Base-by-base conservation (phyloP, 345 rosid species). In the Cardiospermum halicacabum region DNA sequence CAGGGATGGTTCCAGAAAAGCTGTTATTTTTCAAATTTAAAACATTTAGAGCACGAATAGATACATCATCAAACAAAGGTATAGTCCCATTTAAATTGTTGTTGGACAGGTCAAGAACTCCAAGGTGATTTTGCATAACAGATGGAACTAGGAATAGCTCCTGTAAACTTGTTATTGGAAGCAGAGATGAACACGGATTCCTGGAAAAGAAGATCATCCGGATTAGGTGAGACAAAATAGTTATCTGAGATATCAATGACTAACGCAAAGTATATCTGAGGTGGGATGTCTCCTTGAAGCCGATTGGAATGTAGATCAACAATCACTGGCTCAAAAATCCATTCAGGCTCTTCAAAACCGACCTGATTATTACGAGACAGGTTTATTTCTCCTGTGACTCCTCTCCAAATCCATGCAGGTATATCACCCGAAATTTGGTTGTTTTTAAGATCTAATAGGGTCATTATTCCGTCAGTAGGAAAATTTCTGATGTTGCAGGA, bases 331-430 rank as follows among this genome's bases (percentile, higher is more conserved):
- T n/a, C n/a, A n/a, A n/a, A n/a, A n/a, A n/a, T n/a, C n/a, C n/a
- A n/a, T n/a, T n/a, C n/a, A 4, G 81, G 72, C 37, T 25, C 28
- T 42, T 60, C 62, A 39, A 73, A 10, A 34, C 56, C 16, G 9
- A 0, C 21, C 26, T 75, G 65, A 9, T 37, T 22, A 49, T 67
- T 75, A 1, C 2, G 16, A 6, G 79, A 75, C 45, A 66, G 66
- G 37, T 67, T 71, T 9, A 72, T 39, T 55, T 21, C n/a, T 0
- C 0, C 0, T 0, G 16, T 78, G 80, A 24, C 0, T 2, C 0
- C 30, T 22, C 1, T 0, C 78, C 82, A 74, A 40, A 86, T 69
- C 92, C 89, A 86, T 0, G 16, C 3, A 0, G 87, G 92, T n/a
- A 86, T 50, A 15, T 3, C 1, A 21, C 82, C 81, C 12, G 1